These are phyloP conservation scores for Myriosclerotinia curreyana DNA, from an alignment of 2,329 filamentous ascomycete genomes.

Conservation along the genomic window DNA sequence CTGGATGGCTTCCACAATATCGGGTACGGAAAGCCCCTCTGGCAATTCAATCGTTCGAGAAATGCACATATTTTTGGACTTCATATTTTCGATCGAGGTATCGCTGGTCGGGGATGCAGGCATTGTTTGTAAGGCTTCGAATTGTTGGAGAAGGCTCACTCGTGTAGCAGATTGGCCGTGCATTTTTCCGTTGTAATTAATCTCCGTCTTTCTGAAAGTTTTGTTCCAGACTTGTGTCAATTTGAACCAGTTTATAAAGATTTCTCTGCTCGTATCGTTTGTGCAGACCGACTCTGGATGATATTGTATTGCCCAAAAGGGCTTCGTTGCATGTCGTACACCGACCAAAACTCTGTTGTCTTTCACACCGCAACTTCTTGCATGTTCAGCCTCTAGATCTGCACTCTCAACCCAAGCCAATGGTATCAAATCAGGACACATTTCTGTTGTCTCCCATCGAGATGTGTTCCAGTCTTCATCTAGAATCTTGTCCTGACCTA, in stretches of 20 bases:
- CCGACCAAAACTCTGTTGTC: constrained; percentile 55
- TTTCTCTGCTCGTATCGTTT: constrained; percentile 49
- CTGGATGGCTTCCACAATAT: constrained; percentile 49
- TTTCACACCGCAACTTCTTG: constrained; percentile 33
- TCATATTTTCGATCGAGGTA: constrained; percentile 11
- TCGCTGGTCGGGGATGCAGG: constrained; percentile 16
- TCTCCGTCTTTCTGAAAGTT: constrained; percentile 17
- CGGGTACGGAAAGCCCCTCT: constrained; percentile 48
- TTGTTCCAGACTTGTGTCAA: constrained; percentile 48
- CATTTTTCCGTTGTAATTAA: constrained; percentile 21
- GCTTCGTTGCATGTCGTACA: constrained; percentile 54
- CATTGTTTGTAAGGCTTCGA: constrained; percentile 22
- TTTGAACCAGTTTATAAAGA: constrained; percentile 63
- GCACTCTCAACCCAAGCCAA: constrained; percentile 40
- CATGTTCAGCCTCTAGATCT: constrained; percentile 29
- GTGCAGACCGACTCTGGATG: constrained; percentile 71
- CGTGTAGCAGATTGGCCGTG: constrained; percentile 31
- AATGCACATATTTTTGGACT: constrained; percentile 40
- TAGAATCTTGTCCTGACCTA: constrained; percentile 33
- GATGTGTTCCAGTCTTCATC: constrained; percentile 28
- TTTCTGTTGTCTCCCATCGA: constrained; percentile 31
- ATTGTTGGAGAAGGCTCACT: constrained; percentile 34
- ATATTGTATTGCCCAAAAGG: constrained; percentile 68
- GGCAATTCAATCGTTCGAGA: constrained; percentile 47
- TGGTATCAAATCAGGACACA: constrained; percentile 34